These are phyloP conservation scores for Nakazawaea sp. DNA, from an alignment of 805 yeast genomes.

Conservation along the genomic window DNA sequence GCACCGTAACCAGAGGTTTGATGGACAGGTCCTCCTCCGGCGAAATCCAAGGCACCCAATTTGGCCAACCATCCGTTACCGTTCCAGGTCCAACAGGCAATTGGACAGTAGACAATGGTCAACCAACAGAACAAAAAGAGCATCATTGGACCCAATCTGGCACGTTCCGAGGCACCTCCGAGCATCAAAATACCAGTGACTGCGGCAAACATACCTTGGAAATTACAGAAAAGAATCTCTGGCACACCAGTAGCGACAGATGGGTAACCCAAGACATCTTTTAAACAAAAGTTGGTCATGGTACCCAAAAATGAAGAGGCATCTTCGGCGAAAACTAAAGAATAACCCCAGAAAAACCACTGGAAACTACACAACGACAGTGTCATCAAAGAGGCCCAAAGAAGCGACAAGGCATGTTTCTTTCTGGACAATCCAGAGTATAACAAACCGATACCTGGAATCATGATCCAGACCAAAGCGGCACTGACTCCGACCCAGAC, in stretches of 20 bases:
- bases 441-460: conserved; percentile 91
- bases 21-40: conserved; percentile 99
- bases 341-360: conserved; percentile 99
- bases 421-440: conserved; percentile 93
- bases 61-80: conserved; percentile 80
- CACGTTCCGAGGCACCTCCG: conserved; percentile 98
- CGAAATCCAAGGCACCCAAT: conserved; percentile 88
- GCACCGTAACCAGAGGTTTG: conserved; percentile 94
- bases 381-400: conserved; percentile 94
- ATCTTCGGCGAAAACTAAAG: conserved; percentile 60
- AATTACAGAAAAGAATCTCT: conserved; percentile 81
- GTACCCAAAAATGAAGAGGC: conserved; percentile 70
- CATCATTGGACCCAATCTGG: conserved; percentile 95
- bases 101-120: conserved; percentile 92
- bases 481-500: conserved; percentile 79
- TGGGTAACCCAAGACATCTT: conserved; percentile 77
- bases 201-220: conserved; percentile 96
- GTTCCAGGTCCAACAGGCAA: conserved; percentile 98
- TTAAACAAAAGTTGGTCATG: conserved; percentile 72
- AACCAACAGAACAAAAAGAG: conserved; percentile 89
- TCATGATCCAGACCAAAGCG: conserved; percentile 88
- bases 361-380: conserved; percentile 79
- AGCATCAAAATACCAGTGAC: conserved; percentile 90
- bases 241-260: conserved; percentile 67
- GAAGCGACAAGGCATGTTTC: conserved; percentile 87